phyloP scores from a whole-genome alignment of 345 rosid species.

The Lumnitzera littorea region DNA sequence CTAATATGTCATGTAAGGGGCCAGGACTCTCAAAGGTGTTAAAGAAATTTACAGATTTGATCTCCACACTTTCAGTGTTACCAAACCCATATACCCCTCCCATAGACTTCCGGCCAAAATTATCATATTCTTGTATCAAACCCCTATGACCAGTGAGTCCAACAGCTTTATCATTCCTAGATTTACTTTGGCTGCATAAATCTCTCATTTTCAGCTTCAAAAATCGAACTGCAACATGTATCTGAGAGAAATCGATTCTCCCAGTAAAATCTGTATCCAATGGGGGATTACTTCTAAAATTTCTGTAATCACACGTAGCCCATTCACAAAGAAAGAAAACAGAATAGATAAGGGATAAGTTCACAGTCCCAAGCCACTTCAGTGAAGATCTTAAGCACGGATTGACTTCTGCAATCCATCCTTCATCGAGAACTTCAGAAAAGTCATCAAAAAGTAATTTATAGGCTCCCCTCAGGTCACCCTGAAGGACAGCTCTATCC shows the following conservation, averaged over 20 bases:
- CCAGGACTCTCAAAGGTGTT: constrained; percentile 87
- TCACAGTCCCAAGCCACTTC: constrained; percentile 71
- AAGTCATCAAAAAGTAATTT: constrained; percentile 68
- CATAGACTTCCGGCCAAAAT: constrained; percentile 20
- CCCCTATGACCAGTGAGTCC: constrained; percentile 28
- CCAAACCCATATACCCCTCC: constrained; percentile 26
- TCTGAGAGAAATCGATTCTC: constrained; percentile 70
- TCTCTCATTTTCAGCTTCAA: constrained; percentile 67
- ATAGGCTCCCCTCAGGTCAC: constrained; percentile 65
- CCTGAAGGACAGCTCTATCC: constrained; percentile 74
- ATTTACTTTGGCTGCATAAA: constrained; percentile 25
- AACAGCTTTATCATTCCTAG: constrained; percentile 28
- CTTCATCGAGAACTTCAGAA: constrained; percentile 60
- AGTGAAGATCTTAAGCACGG: constrained; percentile 78
- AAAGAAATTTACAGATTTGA: constrained; percentile 16
- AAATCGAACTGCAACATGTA: constrained; percentile 70
- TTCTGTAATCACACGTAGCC: constrained; percentile 95
- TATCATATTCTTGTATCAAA: constrained; percentile 18
- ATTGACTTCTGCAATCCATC: constrained; percentile 83
- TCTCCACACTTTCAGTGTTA: constrained; percentile 14
- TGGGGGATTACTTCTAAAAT: constrained; percentile 59
- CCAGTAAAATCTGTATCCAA: constrained; percentile 70
- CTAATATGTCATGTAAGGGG: constrained; percentile 85
- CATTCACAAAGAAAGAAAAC: constrained; percentile 92
- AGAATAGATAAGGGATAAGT: constrained; percentile 61